Evolutionary conservation across 208 protist species (phyloP).

Genomic region (Herpetomonas tarakana): DNA sequence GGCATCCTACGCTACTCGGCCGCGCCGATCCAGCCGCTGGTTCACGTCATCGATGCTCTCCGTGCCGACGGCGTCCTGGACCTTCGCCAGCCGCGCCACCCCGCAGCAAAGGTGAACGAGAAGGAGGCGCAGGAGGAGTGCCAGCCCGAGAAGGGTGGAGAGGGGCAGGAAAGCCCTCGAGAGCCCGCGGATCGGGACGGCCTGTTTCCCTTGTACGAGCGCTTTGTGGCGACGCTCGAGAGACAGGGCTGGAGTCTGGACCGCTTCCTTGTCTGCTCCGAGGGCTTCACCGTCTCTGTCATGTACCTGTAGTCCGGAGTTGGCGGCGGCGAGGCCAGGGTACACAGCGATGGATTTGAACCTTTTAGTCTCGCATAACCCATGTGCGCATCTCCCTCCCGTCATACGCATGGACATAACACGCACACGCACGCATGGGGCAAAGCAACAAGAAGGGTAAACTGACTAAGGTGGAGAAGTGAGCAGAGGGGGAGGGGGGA

Average conservation of each 20-base stretch:
- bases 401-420: no score
- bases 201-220: conserved; percentile 25
- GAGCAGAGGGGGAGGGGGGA: no score
- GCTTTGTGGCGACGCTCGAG: conserved; percentile 31
- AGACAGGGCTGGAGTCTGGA: conserved; percentile 38
- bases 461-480: no score
- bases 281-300: conserved; percentile 39
- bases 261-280: conserved; percentile 26
- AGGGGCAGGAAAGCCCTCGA: no score
- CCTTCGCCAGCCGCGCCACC: background rate
- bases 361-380: conserved; percentile 5
- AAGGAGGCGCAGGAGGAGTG: background rate
- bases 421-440: no score
- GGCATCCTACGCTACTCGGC: background rate
- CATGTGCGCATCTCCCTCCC: no score
- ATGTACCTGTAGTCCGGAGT: conserved; percentile 26
- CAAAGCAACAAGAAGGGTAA: no score
- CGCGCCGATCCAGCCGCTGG: background rate
- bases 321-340: background rate
- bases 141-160: background rate
- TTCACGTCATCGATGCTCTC: conserved; percentile 32
- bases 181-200: no score
- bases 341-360: conserved; percentile 3
- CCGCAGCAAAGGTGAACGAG: background rate
- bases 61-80: conserved; percentile 29